Evolutionary conservation across 768 basidiomycete species (phyloP).

Genomic region (Pleurotus salmoneostramineus): DNA sequence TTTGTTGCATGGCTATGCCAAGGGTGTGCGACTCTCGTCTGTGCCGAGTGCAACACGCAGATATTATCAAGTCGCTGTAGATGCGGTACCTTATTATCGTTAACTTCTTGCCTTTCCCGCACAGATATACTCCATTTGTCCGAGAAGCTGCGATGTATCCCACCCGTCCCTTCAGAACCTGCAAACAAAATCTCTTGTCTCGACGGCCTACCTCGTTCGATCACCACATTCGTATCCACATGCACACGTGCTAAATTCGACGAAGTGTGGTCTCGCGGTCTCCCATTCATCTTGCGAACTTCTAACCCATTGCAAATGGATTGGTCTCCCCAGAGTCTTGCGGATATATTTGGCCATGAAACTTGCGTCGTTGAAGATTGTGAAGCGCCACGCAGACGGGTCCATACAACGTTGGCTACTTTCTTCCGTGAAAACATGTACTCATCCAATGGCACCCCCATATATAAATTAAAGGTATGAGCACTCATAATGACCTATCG

Average conservation of each 20-base stretch:
- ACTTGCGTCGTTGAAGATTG: conserved; percentile 56
- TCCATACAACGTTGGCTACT: conserved; percentile 20
- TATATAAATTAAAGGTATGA: conserved; percentile 4
- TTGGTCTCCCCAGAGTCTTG: conserved; percentile 66
- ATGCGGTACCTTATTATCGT: too few species aligned
- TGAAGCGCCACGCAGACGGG: conserved; percentile 29
- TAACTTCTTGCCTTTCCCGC: not conserved
- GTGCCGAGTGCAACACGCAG: not conserved
- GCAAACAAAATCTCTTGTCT: too few species aligned
- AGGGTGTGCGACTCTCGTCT: not conserved
- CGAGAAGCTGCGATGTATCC: too few species aligned
- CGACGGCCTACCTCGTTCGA: not conserved
- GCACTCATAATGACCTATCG: not conserved
- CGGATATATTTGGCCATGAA: conserved; percentile 41
- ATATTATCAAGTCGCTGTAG: not conserved
- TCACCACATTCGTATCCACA: not conserved
- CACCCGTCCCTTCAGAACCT: too few species aligned
- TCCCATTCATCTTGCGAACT: not conserved
- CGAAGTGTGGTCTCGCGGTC: not conserved
- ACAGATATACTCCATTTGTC: not conserved
- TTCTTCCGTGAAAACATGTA: conserved; percentile 1
- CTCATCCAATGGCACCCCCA: not conserved
- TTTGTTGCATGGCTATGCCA: not conserved
- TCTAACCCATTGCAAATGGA: conserved; percentile 8
- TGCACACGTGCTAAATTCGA: not conserved